phyloP scores from a whole-genome alignment of 1,284 basidiomycete species.

The Apiotrichum domesticum region DNA sequence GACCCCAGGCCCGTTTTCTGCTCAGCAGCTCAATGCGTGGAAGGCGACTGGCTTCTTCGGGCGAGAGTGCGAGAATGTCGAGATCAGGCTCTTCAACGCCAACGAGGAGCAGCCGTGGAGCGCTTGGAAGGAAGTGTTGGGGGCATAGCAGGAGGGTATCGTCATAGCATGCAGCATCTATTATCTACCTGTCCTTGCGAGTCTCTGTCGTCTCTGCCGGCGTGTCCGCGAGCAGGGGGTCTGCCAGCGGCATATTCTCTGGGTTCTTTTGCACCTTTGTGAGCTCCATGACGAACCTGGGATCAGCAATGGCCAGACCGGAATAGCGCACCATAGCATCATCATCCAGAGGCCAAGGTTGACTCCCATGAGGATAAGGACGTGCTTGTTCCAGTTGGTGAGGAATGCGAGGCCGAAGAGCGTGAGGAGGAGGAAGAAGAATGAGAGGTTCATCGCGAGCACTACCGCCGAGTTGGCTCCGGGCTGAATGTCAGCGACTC shows the following conservation, averaged over 20 bases:
- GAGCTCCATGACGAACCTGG: conserved; percentile 44
- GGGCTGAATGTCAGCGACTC: conserved; percentile 21
- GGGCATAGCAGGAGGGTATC: neutral
- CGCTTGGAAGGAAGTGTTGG: conserved; percentile 35
- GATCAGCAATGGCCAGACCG: neutral
- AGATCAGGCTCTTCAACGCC: conserved; percentile 30
- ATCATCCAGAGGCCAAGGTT: conserved; percentile 36
- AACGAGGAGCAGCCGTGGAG: conserved; percentile 32
- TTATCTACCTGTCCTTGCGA: conserved; percentile 28
- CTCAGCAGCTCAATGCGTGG: conserved; percentile 38
- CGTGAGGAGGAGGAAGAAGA: conserved; percentile 41
- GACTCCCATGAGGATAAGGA: conserved; percentile 33
- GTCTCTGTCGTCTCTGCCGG: conserved; percentile 8
- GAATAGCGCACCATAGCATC: conserved; percentile 37
- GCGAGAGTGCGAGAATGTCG: conserved; percentile 45
- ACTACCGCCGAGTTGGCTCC: conserved; percentile 41
- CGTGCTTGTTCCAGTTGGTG: conserved; percentile 41
- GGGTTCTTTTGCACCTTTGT: conserved; percentile 35
- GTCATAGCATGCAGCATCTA: conserved; percentile 1
- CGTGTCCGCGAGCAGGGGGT: conserved; percentile 8
- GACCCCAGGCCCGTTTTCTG: conserved; percentile 41
- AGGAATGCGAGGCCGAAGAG: conserved; percentile 39
- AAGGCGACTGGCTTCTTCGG: conserved; percentile 44
- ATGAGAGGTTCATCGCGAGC: conserved; percentile 45
- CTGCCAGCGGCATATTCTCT: conserved; percentile 34